A percentile compares a stretch with the other conserved stretches of the same genome.
Evolutionary conservation across 2,329 filamentous ascomycete species (phyloP).

Genomic region (Orbilia oligospora): DNA sequence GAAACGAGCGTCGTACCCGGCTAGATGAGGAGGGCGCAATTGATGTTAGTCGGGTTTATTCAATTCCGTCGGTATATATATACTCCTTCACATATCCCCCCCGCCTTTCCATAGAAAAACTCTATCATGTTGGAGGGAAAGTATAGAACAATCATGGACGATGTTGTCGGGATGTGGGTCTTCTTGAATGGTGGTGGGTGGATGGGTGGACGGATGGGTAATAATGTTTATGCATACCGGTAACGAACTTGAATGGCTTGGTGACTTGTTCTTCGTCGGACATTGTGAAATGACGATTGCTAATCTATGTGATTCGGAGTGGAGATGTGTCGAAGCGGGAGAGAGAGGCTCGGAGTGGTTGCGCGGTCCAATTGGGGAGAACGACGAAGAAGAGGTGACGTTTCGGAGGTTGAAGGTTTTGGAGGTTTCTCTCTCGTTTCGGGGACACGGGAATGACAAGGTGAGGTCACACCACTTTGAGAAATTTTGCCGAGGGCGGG

Average conservation of each 20-base stretch:
- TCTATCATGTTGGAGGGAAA: background rate
- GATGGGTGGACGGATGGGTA: background rate
- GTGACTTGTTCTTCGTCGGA: constrained; percentile 89
- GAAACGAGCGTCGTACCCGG: constrained; percentile 95
- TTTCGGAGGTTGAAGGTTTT: constrained; percentile 42
- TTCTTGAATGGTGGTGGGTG: background rate
- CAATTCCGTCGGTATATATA: constrained; percentile 4
- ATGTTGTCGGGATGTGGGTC: constrained; percentile 61
- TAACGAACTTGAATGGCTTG: constrained; percentile 99
- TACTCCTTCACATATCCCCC: constrained; percentile 15
- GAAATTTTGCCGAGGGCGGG: constrained; percentile 51
- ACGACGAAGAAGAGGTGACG: constrained; percentile 8
- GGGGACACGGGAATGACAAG: constrained; percentile 23
- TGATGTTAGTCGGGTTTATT: constrained; percentile 28
- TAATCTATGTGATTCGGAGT: background rate
- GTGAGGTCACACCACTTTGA: constrained; percentile 59
- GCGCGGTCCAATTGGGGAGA: constrained; percentile 27
- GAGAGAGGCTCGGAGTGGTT: background rate
- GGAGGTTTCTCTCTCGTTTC: constrained; percentile 18
- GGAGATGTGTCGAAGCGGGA: constrained; percentile 12
- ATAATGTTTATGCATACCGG: constrained; percentile 82
- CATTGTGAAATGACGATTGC: constrained; percentile 72
- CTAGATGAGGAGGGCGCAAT: constrained; percentile 70
- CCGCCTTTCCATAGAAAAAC: background rate
- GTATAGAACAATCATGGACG: constrained; percentile 62